These are phyloP conservation scores for Nemophila menziesii DNA, from an alignment of 257 asterid genomes.

Conservation along the genomic window DNA sequence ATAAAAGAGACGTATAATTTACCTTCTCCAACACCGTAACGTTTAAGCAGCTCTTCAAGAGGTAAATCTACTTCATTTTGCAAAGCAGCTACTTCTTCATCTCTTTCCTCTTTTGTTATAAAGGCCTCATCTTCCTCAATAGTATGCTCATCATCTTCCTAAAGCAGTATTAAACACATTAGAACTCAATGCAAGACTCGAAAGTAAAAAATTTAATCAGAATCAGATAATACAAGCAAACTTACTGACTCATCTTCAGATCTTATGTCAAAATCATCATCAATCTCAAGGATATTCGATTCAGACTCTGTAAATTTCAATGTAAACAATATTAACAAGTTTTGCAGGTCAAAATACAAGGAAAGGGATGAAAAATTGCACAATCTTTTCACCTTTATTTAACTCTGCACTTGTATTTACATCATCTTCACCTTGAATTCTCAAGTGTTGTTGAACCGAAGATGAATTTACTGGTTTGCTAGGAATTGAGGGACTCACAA, in stretches of 20 bases:
- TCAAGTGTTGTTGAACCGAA: conserved; percentile 29
- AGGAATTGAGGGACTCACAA: conserved; percentile 48
- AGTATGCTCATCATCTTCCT: conserved; percentile 98
- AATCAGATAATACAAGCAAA: conserved; percentile 6
- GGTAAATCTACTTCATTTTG: conserved; percentile 78
- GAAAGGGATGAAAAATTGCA: background rate
- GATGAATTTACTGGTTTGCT: conserved; percentile 26
- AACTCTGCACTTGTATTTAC: conserved; percentile 24
- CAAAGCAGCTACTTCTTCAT: conserved; percentile 80
- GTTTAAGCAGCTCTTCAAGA: conserved; percentile 74
- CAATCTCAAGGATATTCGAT: conserved; percentile 48
- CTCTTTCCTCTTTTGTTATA: conserved; percentile 89
- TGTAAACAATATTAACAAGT: background rate
- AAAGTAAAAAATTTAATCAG: too few relatives aligned
- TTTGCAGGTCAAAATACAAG: background rate
- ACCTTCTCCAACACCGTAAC: conserved; percentile 63
- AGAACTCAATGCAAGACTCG: conserved; percentile 3
- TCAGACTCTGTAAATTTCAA: conserved; percentile 54
- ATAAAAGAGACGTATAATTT: conserved; percentile 10
- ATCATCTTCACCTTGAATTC: conserved; percentile 29
- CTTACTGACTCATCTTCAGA: conserved; percentile 73
- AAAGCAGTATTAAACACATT: conserved; percentile 25
- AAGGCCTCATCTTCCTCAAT: conserved; percentile 91
- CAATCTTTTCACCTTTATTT: conserved; percentile 37
- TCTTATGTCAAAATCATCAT: conserved; percentile 58